Evolutionary conservation across 305 asterid species (phyloP), one percentile per base, ranked within the genome.

Genomic region (Stenogyne calaminthoides): DNA sequence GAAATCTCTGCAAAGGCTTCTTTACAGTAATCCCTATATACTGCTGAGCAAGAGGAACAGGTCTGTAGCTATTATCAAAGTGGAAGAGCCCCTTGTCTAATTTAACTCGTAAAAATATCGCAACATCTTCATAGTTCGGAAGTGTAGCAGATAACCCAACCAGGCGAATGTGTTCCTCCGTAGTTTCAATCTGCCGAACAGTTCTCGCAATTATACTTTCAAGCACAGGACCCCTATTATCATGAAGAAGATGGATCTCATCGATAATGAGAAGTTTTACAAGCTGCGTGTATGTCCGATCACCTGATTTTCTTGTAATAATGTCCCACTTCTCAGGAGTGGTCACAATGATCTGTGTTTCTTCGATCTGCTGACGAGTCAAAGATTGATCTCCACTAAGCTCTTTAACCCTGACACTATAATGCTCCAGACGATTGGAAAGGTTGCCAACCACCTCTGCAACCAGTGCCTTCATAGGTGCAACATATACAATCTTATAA

Each of bases 251-350:
- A 84, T 95, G 98, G 68, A 92, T 92, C 80, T 95, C 99, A 64
- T 95, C 98, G 75, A 95, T 80, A 67, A 95, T 95, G 14, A 95
- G 90, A 69, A 95, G 89, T 79, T 92, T 92, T 60, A 95, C 99
- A 66, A 89, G 96, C 88, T 92, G 98, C 6, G 96, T 95, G 42
- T 90, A 95, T 12, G 99, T 92, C 46, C 95, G 94, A 63, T 95
- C 98, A 40, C 99, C 99, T 14, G 98, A 89, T 74, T 95, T 92
- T 83, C 99, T 89, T 19, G 99, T 92, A 73, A 92, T 87, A n/a
- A 92, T 89, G 79, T 95, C 98, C 97, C 99, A 95, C 80, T 92
- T 95, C 88, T 92, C 99, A 11, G 96, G 98, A 9, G 99, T 95
- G 2, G 99, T 92, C 78, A 95, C 98, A 71, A 92, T 95, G 69